Evolutionary conservation across 2,329 filamentous ascomycete genomes (phyloP).

Genomic region (Alternaria incomplexa): DNA sequence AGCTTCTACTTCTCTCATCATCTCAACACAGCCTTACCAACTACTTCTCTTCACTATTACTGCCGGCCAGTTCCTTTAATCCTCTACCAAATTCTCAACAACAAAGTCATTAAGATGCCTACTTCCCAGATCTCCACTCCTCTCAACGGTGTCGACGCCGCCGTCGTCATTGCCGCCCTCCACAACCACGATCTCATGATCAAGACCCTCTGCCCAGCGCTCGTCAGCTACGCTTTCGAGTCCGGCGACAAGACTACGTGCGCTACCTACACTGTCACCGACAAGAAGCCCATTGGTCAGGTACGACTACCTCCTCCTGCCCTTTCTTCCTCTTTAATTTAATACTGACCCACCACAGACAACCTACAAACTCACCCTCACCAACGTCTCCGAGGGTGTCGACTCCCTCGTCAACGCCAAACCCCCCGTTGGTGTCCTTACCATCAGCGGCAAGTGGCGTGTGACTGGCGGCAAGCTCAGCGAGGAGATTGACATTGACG

Average conservation of each 20-base stretch:
- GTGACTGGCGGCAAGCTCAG: slow-evolving; percentile 37
- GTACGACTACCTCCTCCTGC: slow-evolving; percentile 12
- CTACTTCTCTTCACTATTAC: not conserved
- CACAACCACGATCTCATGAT: slow-evolving; percentile 52
- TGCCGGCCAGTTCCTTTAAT: slow-evolving; percentile 3
- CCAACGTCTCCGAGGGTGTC: slow-evolving; percentile 43
- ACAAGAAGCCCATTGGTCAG: slow-evolving; percentile 50
- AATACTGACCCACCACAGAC: slow-evolving; percentile 28
- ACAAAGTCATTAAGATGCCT: slow-evolving; percentile 41
- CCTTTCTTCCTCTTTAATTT: not conserved
- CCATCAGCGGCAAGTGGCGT: slow-evolving; percentile 49
- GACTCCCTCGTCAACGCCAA: slow-evolving; percentile 49
- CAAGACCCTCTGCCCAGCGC: slow-evolving; percentile 45
- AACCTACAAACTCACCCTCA: slow-evolving; percentile 51
- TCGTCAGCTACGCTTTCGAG: slow-evolving; percentile 43
- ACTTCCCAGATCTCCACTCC: slow-evolving; percentile 48
- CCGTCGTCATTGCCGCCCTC: slow-evolving; percentile 41
- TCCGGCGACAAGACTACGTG: slow-evolving; percentile 37
- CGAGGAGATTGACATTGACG: slow-evolving; percentile 51
- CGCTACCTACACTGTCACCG: slow-evolving; percentile 47
- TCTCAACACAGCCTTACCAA: not conserved
- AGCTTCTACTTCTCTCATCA: slow-evolving; percentile 7
- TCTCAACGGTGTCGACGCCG: slow-evolving; percentile 31
- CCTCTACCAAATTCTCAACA: not conserved
- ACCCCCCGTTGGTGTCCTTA: slow-evolving; percentile 47